These are phyloP conservation scores for Ustulina deusta DNA, from an alignment of 2,329 filamentous ascomycete species.

Conservation along the genomic window DNA sequence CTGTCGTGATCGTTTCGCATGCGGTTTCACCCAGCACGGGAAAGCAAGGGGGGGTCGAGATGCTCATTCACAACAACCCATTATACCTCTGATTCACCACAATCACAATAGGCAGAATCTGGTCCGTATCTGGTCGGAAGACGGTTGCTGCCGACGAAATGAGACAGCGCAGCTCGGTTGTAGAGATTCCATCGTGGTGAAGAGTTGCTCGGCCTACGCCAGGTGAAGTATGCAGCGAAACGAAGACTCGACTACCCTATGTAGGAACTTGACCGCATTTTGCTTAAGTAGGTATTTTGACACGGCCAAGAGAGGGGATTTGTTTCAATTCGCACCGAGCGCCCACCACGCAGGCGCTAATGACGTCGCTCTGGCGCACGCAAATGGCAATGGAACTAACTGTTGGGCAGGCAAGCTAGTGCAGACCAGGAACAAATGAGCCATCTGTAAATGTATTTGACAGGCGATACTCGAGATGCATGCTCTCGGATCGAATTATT, in stretches of 20 bases:
- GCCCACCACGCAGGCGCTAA: constrained; percentile 1
- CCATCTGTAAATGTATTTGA: not conserved
- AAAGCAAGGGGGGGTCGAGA: constrained; percentile 23
- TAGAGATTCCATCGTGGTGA: constrained; percentile 6
- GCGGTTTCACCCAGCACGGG: constrained; percentile 35
- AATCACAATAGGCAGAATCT: constrained; percentile 17
- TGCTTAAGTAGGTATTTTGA: constrained; percentile 13
- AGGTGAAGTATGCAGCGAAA: constrained; percentile 5
- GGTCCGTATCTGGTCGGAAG: not conserved
- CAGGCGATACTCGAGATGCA: not conserved
- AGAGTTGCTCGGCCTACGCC: not conserved
- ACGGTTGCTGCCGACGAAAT: constrained; percentile 4
- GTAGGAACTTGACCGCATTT: not conserved
- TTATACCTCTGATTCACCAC: not conserved
- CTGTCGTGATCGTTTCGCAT: constrained; percentile 37
- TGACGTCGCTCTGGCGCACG: too few species aligned
- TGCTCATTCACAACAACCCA: not conserved
- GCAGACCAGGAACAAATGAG: not conserved
- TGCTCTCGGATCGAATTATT: not conserved
- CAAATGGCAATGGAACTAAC: not conserved
- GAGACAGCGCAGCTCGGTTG: constrained; percentile 13
- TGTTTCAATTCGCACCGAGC: constrained; percentile 30
- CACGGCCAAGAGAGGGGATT: constrained; percentile 23
- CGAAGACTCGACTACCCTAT: constrained; percentile 3
- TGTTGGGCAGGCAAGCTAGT: not conserved